phyloP scores from a whole-genome alignment of 2,329 filamentous ascomycete genomes.

The Cordyceps cicadae region DNA sequence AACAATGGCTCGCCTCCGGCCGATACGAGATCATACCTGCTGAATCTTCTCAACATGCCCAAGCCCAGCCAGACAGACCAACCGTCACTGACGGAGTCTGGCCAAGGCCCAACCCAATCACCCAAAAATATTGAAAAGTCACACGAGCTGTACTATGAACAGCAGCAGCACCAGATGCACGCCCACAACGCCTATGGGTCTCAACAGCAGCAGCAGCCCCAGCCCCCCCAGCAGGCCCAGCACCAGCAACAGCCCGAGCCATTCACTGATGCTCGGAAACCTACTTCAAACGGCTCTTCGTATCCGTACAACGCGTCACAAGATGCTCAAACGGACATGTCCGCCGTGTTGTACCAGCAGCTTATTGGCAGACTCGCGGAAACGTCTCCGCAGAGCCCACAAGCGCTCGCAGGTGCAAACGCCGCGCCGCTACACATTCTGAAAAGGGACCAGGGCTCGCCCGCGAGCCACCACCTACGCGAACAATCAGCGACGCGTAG shows the following conservation, averaged over 20 bases:
- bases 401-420: constrained; percentile 20
- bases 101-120: constrained; percentile 31
- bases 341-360: constrained; percentile 28
- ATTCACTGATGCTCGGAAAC: background rate
- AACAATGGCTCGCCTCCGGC: constrained; percentile 45
- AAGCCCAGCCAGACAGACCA: constrained; percentile 55
- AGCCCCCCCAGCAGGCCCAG: constrained; percentile 11
- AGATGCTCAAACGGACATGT: constrained; percentile 29
- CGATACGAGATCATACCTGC: constrained; percentile 75
- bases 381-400: constrained; percentile 22
- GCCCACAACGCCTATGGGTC: constrained; percentile 1
- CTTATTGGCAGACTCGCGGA: constrained; percentile 27
- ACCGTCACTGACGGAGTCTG: constrained; percentile 30
- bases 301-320: constrained; percentile 24
- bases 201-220: constrained; percentile 7
- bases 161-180: constrained; percentile 22
- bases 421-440: constrained; percentile 37
- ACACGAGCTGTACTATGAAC: constrained; percentile 22
- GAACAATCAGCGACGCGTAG: constrained; percentile 31
- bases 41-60: constrained; percentile 75
- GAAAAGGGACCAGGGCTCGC: constrained; percentile 39
- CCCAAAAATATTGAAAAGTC: constrained; percentile 33
- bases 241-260: constrained; percentile 15
- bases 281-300: background rate
- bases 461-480: constrained; percentile 27